Evolutionary conservation across 2,329 filamentous ascomycete genomes (phyloP).

Genomic region (Akanthomyces lecanii): DNA sequence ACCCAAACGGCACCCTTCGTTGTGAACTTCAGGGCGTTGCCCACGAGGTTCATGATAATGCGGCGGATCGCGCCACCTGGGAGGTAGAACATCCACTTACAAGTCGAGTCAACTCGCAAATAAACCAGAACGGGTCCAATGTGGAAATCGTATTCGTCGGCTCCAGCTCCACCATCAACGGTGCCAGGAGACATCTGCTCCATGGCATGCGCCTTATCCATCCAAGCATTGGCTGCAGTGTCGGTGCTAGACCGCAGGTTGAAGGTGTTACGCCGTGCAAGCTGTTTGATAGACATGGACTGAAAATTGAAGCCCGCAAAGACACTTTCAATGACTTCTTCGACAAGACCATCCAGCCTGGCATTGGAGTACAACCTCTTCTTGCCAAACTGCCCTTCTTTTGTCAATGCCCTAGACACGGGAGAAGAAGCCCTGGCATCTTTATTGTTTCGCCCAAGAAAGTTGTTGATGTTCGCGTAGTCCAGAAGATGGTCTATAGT

Average conservation of each 20-base stretch:
- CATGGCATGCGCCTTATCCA: background rate
- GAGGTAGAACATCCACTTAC: slow-evolving; percentile 48
- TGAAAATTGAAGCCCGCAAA: slow-evolving; percentile 37
- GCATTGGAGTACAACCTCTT: background rate
- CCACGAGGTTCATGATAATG: slow-evolving; percentile 60
- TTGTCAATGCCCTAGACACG: background rate
- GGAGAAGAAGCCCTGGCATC: slow-evolving; percentile 5
- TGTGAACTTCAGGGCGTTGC: slow-evolving; percentile 61
- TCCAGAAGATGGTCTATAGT: slow-evolving; percentile 47
- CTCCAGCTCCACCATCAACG: no score
- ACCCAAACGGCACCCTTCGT: slow-evolving; percentile 23
- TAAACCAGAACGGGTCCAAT: background rate
- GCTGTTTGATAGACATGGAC: slow-evolving; percentile 15
- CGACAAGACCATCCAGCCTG: slow-evolving; percentile 30
- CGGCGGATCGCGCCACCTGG: slow-evolving; percentile 49
- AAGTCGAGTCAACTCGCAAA: slow-evolving; percentile 44
- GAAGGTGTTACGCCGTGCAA: no score
- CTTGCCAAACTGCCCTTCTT: background rate
- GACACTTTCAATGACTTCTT: slow-evolving; percentile 38
- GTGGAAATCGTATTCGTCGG: background rate
- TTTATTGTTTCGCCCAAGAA: slow-evolving; percentile 8
- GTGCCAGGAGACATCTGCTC: background rate
- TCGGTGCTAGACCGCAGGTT: no score
- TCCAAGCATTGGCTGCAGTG: no score
- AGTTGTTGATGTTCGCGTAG: slow-evolving; percentile 38